Evolutionary conservation across 306 rosid genomes (phyloP).

Genomic region (Ochetophila trinervis): DNA sequence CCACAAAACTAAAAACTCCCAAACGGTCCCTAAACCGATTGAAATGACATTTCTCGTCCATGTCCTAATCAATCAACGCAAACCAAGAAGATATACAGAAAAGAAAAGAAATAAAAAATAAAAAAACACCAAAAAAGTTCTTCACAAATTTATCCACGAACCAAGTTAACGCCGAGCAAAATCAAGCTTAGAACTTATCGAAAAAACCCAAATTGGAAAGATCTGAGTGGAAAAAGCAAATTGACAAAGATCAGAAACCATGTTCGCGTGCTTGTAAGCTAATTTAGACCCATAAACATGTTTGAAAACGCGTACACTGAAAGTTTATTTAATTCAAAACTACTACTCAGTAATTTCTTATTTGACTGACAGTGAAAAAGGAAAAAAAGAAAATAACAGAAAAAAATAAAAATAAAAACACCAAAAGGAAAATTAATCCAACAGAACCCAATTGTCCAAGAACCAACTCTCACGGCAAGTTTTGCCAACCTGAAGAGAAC

Average conservation of each 20-base stretch:
- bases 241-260: constrained; percentile 23
- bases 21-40: constrained; percentile 36
- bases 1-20: constrained; percentile 24
- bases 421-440: no score
- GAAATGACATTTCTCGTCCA: constrained; percentile 42
- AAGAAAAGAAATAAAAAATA: constrained; percentile 24
- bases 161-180: not conserved
- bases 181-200: constrained; percentile 2
- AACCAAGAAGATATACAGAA: not conserved
- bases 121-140: constrained; percentile 25
- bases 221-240: constrained; percentile 9
- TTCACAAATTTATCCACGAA: constrained; percentile 20
- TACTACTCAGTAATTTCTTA: not conserved
- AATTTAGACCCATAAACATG: constrained; percentile 22
- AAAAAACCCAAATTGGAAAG: not conserved
- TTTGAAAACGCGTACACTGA: constrained; percentile 57
- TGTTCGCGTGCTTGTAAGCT: constrained; percentile 26
- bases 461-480: constrained; percentile 7
- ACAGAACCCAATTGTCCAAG: not conserved
- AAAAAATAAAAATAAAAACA: no score
- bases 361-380: constrained; percentile 1
- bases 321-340: not conserved
- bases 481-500: not conserved
- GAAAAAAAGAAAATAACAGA: no score
- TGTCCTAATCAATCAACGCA: constrained; percentile 19